These are phyloP conservation scores for Fraxinus latifolia DNA, from an alignment of 305 asterid species.

Conservation along the genomic window DNA sequence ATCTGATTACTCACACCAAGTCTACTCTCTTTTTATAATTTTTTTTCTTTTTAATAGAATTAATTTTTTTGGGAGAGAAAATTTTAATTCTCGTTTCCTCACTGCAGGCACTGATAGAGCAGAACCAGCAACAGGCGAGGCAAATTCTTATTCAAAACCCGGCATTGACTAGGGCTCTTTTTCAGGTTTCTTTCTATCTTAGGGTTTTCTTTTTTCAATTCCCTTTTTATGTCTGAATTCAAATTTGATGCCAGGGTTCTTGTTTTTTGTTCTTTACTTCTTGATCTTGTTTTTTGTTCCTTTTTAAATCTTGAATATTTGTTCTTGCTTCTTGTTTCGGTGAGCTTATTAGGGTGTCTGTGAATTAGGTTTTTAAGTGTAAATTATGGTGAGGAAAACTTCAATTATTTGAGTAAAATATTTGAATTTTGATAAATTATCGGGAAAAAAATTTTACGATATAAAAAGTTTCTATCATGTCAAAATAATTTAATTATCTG, in stretches of 20 bases:
- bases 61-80: neutral
- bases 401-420: neutral
- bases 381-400: neutral
- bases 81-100: conserved; percentile 15
- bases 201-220: conserved; percentile 15
- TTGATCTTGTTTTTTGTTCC: neutral
- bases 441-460: neutral
- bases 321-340: neutral
- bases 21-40: neutral
- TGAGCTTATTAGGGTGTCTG: neutral
- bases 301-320: neutral
- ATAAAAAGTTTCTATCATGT: neutral
- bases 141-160: conserved; percentile 87
- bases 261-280: neutral
- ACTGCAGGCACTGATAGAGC: conserved; percentile 70
- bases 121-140: conserved; percentile 88
- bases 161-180: conserved; percentile 74
- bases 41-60: neutral
- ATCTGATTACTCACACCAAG: neutral
- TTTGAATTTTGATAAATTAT: neutral
- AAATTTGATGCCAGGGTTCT: neutral
- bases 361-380: conserved; percentile 19
- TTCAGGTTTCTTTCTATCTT: conserved; percentile 53
- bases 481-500: neutral
- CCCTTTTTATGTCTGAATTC: neutral